phyloP scores from a whole-genome alignment of 2,329 filamentous ascomycete genomes.

The Colletotrichum shisoi region DNA sequence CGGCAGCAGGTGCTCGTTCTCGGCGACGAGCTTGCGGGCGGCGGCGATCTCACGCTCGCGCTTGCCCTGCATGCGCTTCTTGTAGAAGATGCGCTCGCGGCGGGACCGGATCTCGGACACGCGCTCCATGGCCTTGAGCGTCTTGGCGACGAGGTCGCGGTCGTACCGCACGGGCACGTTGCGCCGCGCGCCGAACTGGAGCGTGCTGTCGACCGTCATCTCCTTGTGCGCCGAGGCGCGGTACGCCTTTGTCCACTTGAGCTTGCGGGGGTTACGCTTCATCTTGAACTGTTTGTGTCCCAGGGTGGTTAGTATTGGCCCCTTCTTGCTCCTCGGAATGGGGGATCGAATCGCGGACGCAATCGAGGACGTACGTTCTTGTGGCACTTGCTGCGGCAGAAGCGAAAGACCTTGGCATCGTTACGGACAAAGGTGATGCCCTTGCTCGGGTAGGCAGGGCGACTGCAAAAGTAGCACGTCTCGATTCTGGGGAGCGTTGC shows the following conservation, averaged over 20 bases:
- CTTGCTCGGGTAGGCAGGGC: constrained; percentile 63
- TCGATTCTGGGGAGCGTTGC: constrained; percentile 50
- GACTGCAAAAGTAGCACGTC: constrained; percentile 57
- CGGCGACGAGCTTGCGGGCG: constrained; percentile 86
- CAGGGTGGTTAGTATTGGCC: constrained; percentile 7
- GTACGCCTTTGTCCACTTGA: constrained; percentile 97
- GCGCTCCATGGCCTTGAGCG: constrained; percentile 89
- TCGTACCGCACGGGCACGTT: constrained; percentile 97
- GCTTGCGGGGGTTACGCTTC: constrained; percentile 96
- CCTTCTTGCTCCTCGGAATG: background rate
- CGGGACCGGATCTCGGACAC: constrained; percentile 83
- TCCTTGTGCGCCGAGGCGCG: constrained; percentile 80
- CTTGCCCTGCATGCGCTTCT: constrained; percentile 90
- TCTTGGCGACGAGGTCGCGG: constrained; percentile 86
- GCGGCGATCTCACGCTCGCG: constrained; percentile 79
- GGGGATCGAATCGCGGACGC: background rate
- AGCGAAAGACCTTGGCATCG: constrained; percentile 62
- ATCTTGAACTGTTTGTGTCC: constrained; percentile 74
- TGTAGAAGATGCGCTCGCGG: constrained; percentile 92
- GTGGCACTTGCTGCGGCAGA: constrained; percentile 68
- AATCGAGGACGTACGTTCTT: constrained; percentile 57
- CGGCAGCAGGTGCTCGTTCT: constrained; percentile 92
- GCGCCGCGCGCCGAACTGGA: constrained; percentile 89
- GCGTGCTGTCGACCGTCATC: constrained; percentile 83
- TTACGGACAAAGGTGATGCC: constrained; percentile 56